Conservation (phyloP, 495 filamentous ascomycete genomes). For the Venustampulla echinocandica region DNA sequence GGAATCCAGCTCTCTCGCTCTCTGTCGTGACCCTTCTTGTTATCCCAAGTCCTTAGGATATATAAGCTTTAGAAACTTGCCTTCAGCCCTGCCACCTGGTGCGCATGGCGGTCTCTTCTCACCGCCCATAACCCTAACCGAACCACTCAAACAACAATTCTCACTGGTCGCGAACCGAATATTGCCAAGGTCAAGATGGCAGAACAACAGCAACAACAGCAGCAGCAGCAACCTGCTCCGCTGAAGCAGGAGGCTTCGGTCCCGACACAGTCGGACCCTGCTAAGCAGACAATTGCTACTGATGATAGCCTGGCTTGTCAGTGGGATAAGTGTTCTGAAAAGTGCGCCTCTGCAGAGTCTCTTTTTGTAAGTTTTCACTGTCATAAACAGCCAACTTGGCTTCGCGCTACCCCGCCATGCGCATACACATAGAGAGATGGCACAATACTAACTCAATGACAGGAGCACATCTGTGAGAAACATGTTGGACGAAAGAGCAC, state of each 20-base stretch:
- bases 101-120: too few relatives aligned
- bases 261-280: not conserved
- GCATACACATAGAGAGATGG: not conserved
- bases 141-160: too few relatives aligned
- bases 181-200: too few relatives aligned
- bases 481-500: slow-evolving; percentile 98
- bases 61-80: too few relatives aligned
- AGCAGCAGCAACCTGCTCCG: slow-evolving; percentile 9
- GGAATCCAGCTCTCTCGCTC: too few relatives aligned
- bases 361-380: slow-evolving; percentile 70
- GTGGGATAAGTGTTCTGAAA: slow-evolving; percentile 80
- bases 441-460: slow-evolving; percentile 22
- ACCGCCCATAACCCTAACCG: too few relatives aligned
- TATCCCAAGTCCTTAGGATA: not conserved
- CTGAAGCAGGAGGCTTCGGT: too few relatives aligned
- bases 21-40: not conserved
- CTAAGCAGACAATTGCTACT: slow-evolving; percentile 9
- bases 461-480: slow-evolving; percentile 98
- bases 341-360: slow-evolving; percentile 65
- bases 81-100: too few relatives aligned
- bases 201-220: too few relatives aligned
- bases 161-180: too few relatives aligned
- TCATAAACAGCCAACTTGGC: slow-evolving; percentile 2
- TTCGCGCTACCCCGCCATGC: not conserved
- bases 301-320: slow-evolving; percentile 68